These are phyloP conservation scores for Cokeromyces recurvatus DNA, from an alignment of 371 early-diverging fungal species.

Conservation along the genomic window DNA sequence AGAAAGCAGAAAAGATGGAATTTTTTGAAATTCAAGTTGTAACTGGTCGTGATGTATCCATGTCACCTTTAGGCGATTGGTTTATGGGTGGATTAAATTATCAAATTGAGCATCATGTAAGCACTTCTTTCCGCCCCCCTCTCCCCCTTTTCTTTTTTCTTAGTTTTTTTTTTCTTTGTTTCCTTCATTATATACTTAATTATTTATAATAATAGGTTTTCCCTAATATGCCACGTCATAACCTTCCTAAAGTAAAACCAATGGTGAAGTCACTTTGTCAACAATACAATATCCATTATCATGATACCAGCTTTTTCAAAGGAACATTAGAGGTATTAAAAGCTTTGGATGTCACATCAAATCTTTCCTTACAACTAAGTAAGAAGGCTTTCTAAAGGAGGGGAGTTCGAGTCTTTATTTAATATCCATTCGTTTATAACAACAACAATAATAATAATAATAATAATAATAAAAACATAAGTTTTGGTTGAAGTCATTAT, in stretches of 20 bases:
- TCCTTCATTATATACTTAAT: background rate
- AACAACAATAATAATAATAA: background rate
- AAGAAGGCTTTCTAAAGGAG: constrained; percentile 36
- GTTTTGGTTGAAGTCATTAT: background rate
- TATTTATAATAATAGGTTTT: constrained; percentile 45
- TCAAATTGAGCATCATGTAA: constrained; percentile 76
- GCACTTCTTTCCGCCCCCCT: too few relatives aligned
- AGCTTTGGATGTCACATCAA: constrained; percentile 58
- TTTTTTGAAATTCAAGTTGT: constrained; percentile 76
- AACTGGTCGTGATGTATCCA: constrained; percentile 78
- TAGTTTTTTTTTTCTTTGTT: background rate
- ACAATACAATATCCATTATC: constrained; percentile 69
- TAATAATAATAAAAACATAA: background rate
- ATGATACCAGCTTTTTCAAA: constrained; percentile 60
- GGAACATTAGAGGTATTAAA: constrained; percentile 75
- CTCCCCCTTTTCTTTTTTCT: too few relatives aligned
- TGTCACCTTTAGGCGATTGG: constrained; percentile 67
- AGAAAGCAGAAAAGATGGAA: constrained; percentile 66
- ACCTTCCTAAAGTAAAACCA: constrained; percentile 60
- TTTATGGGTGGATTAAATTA: constrained; percentile 84
- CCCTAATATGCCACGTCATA: constrained; percentile 81
- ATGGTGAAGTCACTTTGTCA: constrained; percentile 67
- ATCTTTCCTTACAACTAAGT: constrained; percentile 50
- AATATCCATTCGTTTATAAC: background rate
- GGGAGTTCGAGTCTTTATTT: too few relatives aligned